These are phyloP conservation scores for Erysiphe neolycopersici DNA, from an alignment of 2,329 filamentous ascomycete species.

Conservation along the genomic window DNA sequence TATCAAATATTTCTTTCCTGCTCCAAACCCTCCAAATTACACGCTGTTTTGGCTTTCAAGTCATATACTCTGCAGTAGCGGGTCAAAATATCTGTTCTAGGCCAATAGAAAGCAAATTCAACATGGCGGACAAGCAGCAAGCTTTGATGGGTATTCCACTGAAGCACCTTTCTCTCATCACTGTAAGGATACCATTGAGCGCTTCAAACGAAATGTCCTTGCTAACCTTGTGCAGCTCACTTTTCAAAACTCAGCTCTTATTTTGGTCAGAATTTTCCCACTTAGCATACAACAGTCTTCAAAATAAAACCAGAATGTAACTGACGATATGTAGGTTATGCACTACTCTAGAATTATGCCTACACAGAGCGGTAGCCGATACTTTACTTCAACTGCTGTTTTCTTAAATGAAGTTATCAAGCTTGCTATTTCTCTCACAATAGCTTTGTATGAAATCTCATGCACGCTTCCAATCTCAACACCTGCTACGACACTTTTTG, in stretches of 20 bases:
- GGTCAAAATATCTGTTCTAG: neutral
- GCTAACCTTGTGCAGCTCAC: slow-evolving; percentile 29
- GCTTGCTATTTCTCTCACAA: slow-evolving; percentile 57
- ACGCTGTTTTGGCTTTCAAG: too few species aligned
- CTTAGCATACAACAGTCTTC: slow-evolving; percentile 1
- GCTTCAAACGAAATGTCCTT: neutral
- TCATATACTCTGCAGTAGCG: neutral
- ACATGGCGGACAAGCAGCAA: slow-evolving; percentile 3
- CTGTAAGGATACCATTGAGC: slow-evolving; percentile 18
- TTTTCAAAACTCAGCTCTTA: slow-evolving; percentile 54
- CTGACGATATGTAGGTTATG: slow-evolving; percentile 34
- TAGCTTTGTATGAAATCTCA: slow-evolving; percentile 72
- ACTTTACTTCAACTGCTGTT: slow-evolving; percentile 81
- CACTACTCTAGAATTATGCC: slow-evolving; percentile 93
- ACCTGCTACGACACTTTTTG: slow-evolving; percentile 53
- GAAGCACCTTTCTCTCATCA: slow-evolving; percentile 41
- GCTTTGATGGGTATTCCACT: slow-evolving; percentile 28
- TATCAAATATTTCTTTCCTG: neutral
- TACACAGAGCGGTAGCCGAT: slow-evolving; percentile 55
- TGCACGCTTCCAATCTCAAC: slow-evolving; percentile 50
- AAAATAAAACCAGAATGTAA: neutral
- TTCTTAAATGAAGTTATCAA: slow-evolving; percentile 87
- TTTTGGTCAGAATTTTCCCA: slow-evolving; percentile 24
- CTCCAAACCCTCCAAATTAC: too few species aligned
- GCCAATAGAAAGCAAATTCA: neutral